Evolutionary conservation across 176 grass and related monocot species (phyloP).

Genomic region (Carex parvula): DNA sequence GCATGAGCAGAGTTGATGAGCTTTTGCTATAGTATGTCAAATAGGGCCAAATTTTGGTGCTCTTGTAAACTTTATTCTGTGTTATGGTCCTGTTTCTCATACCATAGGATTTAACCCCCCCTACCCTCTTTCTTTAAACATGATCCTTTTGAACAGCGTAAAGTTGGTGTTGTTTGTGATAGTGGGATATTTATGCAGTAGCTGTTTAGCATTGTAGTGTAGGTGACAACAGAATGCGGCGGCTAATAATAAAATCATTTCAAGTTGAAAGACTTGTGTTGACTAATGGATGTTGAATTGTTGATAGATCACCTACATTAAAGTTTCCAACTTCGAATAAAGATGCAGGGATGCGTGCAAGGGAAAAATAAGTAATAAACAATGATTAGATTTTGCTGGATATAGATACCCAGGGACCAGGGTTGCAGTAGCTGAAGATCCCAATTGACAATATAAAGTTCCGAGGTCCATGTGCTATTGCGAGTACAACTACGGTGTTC

Average conservation of each 20-base stretch:
- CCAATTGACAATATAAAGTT: too few species aligned
- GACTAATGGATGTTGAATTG: neutral
- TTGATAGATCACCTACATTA: neutral
- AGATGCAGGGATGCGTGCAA: neutral
- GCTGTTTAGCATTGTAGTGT: slow-evolving; percentile 16
- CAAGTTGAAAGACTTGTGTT: neutral
- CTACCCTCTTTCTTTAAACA: too few species aligned
- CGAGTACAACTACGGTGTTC: too few species aligned
- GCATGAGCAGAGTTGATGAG: slow-evolving; percentile 10
- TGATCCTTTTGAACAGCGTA: neutral
- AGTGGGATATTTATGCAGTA: slow-evolving; percentile 11
- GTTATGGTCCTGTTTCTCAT: slow-evolving; percentile 9
- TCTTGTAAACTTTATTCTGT: neutral
- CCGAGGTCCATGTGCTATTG: too few species aligned
- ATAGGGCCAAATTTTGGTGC: slow-evolving; percentile 22
- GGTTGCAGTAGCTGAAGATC: too few species aligned
- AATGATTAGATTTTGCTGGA: neutral
- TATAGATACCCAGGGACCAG: neutral
- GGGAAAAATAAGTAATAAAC: neutral
- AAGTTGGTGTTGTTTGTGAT: slow-evolving; percentile 10
- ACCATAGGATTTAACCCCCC: slow-evolving; percentile 1
- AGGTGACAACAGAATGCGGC: neutral
- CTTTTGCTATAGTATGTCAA: slow-evolving; percentile 5
- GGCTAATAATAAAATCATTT: slow-evolving; percentile 16
- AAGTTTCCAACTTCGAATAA: neutral